Evolutionary conservation across 805 yeast species (phyloP).

Genomic region (Lipomyces japonicus): DNA sequence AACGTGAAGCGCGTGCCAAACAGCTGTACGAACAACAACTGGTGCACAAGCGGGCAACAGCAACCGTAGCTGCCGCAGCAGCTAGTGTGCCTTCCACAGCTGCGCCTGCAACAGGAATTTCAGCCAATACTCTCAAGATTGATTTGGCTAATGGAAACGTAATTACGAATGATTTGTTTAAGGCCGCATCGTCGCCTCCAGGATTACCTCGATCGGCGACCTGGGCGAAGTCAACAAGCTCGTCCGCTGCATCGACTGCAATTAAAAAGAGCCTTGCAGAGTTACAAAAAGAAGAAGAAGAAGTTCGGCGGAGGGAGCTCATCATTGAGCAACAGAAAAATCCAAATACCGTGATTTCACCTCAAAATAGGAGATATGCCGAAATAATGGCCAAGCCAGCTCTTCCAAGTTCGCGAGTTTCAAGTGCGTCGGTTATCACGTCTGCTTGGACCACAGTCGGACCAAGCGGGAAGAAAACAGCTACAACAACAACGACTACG

Average conservation of each 20-base stretch:
- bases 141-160: slow-evolving; percentile 13
- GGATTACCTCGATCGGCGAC: slow-evolving; percentile 32
- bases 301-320: slow-evolving; percentile 28
- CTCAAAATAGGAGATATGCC: slow-evolving; percentile 19
- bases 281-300: slow-evolving; percentile 41
- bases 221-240: slow-evolving; percentile 29
- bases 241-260: slow-evolving; percentile 24
- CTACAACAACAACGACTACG: neutral
- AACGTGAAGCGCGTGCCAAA: slow-evolving; percentile 31
- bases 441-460: slow-evolving; percentile 37
- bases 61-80: slow-evolving; percentile 1
- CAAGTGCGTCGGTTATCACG: neutral
- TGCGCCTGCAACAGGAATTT: neutral
- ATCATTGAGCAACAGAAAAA: slow-evolving; percentile 7
- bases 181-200: slow-evolving; percentile 18
- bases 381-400: slow-evolving; percentile 14
- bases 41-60: slow-evolving; percentile 1
- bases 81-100: slow-evolving; percentile 2
- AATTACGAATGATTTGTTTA: slow-evolving; percentile 7
- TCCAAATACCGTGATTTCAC: slow-evolving; percentile 11
- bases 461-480: slow-evolving; percentile 75
- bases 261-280: slow-evolving; percentile 38
- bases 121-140: slow-evolving; percentile 4
- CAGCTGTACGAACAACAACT: slow-evolving; percentile 24
- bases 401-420: slow-evolving; percentile 15